phyloP scores from a whole-genome alignment of 768 basidiomycete genomes.

The Serendipita indica region DNA sequence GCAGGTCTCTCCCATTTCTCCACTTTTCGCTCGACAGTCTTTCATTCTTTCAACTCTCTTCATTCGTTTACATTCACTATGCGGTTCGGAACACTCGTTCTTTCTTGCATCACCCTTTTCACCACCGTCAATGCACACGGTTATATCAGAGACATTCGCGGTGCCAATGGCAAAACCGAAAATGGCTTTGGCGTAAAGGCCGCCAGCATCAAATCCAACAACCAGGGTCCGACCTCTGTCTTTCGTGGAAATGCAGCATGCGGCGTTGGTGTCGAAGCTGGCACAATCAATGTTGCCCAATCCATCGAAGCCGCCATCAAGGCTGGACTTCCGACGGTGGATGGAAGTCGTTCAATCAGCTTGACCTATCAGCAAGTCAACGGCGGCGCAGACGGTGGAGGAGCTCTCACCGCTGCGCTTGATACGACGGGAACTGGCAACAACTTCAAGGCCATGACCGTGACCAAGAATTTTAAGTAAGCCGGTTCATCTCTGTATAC shows the following conservation, averaged over 20 bases:
- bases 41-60: neutral
- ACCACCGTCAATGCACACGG: neutral
- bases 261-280: neutral
- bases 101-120: neutral
- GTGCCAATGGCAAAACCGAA: conserved; percentile 4
- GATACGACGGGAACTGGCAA: neutral
- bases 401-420: neutral
- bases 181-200: conserved; percentile 1
- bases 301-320: neutral
- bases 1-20: neutral
- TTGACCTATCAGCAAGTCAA: neutral
- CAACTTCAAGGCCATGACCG: neutral
- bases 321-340: neutral
- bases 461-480: conserved; percentile 1
- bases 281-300: neutral
- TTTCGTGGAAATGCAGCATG: neutral
- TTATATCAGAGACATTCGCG: neutral
- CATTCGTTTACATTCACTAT: neutral
- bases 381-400: neutral
- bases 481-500: neutral
- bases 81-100: neutral
- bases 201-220: neutral
- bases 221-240: neutral
- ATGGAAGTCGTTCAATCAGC: neutral
- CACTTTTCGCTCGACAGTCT: too few species aligned